Conservation (phyloP, 2,329 filamentous ascomycete genomes). For the Colletotrichum sp. region DNA sequence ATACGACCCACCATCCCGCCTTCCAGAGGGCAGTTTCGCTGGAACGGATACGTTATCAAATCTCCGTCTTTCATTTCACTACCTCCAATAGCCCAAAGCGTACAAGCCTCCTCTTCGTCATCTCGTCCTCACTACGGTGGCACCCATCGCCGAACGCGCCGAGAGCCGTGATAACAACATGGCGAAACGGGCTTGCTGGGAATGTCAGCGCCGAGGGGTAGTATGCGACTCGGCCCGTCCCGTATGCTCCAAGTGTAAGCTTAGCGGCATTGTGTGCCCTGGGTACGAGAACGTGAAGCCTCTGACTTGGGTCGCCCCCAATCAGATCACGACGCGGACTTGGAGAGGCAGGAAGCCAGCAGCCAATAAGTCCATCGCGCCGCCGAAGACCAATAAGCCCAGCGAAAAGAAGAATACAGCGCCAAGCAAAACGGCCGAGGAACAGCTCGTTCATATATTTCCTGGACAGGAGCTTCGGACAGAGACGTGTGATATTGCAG, state of each 20-base stretch:
- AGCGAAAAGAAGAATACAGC: not conserved
- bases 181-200: conserved; percentile 39
- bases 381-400: not conserved
- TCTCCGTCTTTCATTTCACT: not conserved
- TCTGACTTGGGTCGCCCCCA: conserved; percentile 36
- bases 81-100: conserved; percentile 1
- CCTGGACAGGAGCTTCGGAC: not conserved
- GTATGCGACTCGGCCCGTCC: conserved; percentile 42
- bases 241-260: conserved; percentile 38
- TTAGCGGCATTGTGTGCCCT: conserved; percentile 37
- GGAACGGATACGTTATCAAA: not conserved
- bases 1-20: not conserved
- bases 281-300: conserved; percentile 43
- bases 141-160: not conserved
- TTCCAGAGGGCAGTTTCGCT: not conserved
- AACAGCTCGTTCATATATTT: not conserved
- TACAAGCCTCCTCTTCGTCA: not conserved
- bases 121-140: not conserved
- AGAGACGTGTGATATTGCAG: conserved; percentile 6
- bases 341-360: conserved; percentile 11
- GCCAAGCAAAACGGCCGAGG: not conserved
- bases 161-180: not conserved
- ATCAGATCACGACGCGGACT: conserved; percentile 20
- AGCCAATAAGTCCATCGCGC: not conserved
- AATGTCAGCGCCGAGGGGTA: conserved; percentile 42